A percentile compares a stretch with the other conserved stretches of the same genome.
Evolutionary conservation across 495 filamentous ascomycete species (phyloP).

Genomic region (Sordaria brevicollis): DNA sequence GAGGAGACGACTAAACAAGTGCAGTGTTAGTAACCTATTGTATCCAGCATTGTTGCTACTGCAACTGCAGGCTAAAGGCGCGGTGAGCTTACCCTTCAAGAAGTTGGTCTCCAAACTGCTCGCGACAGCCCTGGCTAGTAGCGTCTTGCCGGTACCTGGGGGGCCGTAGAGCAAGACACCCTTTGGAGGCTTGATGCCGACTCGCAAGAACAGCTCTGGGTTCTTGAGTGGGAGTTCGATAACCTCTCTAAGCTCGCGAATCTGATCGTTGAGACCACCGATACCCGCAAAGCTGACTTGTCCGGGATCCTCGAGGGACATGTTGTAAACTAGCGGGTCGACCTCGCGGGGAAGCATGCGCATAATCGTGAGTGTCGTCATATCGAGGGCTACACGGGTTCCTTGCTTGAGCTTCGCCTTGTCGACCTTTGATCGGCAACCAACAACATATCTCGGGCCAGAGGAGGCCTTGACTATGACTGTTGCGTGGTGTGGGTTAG

Average conservation of each 20-base stretch:
- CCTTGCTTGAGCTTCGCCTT: slow-evolving; percentile 95
- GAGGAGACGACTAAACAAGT: slow-evolving; percentile 75
- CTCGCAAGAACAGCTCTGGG: slow-evolving; percentile 90
- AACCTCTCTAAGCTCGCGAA: slow-evolving; percentile 93
- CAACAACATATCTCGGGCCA: slow-evolving; percentile 95
- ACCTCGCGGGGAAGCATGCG: slow-evolving; percentile 98
- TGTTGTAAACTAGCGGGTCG: slow-evolving; percentile 98
- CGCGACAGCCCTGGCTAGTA: slow-evolving; percentile 89
- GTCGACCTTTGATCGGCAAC: slow-evolving; percentile 96
- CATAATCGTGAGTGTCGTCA: slow-evolving; percentile 99
- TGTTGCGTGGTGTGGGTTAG: slow-evolving; percentile 7
- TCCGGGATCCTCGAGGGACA: slow-evolving; percentile 97
- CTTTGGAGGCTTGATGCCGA: slow-evolving; percentile 98
- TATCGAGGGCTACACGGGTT: slow-evolving; percentile 94
- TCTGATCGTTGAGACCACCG: slow-evolving; percentile 97
- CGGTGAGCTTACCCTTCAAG: slow-evolving; percentile 62
- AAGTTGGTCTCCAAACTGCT: slow-evolving; percentile 98
- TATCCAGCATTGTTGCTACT: slow-evolving; percentile 11
- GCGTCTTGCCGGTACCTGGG: slow-evolving; percentile 93
- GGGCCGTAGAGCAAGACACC: slow-evolving; percentile 97
- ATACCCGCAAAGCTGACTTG: slow-evolving; percentile 99
- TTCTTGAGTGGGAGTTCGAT: slow-evolving; percentile 98
- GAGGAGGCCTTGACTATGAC: slow-evolving; percentile 82
- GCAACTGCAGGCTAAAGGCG: background rate
- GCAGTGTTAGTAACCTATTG: background rate